Percentiles rank a stretch among this genome's conserved stretches.
These are phyloP conservation scores for Calonectria hongkongensis DNA, from an alignment of 2,329 filamentous ascomycete genomes.

Conservation along the genomic window DNA sequence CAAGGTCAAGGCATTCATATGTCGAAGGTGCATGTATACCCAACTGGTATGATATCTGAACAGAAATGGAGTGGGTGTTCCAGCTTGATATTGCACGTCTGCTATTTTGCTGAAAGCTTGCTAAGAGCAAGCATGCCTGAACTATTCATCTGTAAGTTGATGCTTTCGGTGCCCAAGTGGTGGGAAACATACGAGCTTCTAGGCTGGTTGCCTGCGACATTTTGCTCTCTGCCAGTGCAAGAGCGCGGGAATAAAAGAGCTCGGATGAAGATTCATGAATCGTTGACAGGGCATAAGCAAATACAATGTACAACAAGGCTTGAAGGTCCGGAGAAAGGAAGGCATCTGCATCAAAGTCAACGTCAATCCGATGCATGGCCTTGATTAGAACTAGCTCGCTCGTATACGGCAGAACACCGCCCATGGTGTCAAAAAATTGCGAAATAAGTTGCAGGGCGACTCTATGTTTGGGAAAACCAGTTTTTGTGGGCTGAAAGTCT, in stretches of 20 bases:
- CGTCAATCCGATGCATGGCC: conserved; percentile 44
- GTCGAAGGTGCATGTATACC: conserved; percentile 55
- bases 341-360: not conserved
- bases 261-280: conserved; percentile 49
- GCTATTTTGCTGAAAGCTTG: conserved; percentile 57
- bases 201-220: conserved; percentile 48
- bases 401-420: conserved; percentile 53
- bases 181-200: conserved; percentile 6
- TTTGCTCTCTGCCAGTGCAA: conserved; percentile 53
- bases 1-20: conserved; percentile 10
- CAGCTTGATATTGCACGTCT: conserved; percentile 57
- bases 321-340: conserved; percentile 20
- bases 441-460: conserved; percentile 37
- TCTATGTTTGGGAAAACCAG: not conserved
- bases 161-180: not conserved
- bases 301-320: conserved; percentile 55
- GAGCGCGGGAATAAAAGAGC: conserved; percentile 54
- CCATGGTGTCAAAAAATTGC: conserved; percentile 56
- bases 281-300: conserved; percentile 54
- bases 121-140: conserved; percentile 55
- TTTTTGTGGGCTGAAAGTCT: not conserved
- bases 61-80: conserved; percentile 54
- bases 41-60: conserved; percentile 57
- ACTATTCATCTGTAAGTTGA: conserved; percentile 39
- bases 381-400: conserved; percentile 49